Evolutionary conservation across 345 rosid genomes (phyloP), one percentile per base, ranked within the genome.

Genomic region (Syzygium jambos): DNA sequence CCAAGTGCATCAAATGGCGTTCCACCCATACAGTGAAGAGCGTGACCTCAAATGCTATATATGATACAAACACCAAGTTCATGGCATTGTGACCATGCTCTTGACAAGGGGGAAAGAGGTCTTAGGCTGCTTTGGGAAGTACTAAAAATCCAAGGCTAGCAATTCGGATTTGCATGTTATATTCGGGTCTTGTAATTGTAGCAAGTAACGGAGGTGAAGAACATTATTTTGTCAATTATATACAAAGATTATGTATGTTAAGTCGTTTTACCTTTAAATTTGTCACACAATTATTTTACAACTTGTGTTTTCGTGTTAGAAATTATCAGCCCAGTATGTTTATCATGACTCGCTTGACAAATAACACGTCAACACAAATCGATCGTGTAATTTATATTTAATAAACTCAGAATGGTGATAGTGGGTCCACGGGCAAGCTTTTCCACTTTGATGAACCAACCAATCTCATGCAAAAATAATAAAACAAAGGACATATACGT

Each of bases 401-500:
- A 19, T 53, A 53, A 16, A 53, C 19, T 8, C 56, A 2, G 46
- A 43, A 43, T 43, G 46, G 2, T 55, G 9, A 55, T 21, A 55
- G 59, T 22, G 27, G 59, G 0, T 55, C 59, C 59, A 55, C 59
- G 5, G 59, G 23, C 9, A 55, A 55, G 46, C 59, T 55, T 55
- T 55, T 55, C 27, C 23, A 22, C 23, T 55, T 55, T 55, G 23
- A 22, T 55, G 27, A 55, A 55, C 11, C 59, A 55, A 55, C 27
- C 59, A 55, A 55, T 55, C 59, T 21, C 59, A 55, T 55, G 59
- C 59, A 55, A 55, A 55, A 22, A 55, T 10, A 55, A n/a, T n/a
- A 7, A 1, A 19, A 54, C 1, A 9, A 56, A 3, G 5, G 23
- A 55, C 23, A 55, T 0, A 0, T 55, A 22, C 59, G 27, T 55